phyloP scores from a whole-genome alignment of 192 early-diverging fungal species.

The Backusella psychrophila region DNA sequence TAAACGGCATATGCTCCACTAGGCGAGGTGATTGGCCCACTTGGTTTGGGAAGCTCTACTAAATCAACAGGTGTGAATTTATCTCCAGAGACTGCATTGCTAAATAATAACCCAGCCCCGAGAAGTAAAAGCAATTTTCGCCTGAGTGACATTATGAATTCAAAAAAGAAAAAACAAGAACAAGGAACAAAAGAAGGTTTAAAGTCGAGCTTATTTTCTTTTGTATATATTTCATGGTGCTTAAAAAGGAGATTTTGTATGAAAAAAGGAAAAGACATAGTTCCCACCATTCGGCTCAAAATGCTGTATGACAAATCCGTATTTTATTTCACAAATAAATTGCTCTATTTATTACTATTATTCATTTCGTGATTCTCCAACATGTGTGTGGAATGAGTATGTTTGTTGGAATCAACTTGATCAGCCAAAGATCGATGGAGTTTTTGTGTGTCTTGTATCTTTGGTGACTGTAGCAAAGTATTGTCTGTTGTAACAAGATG shows the following conservation, averaged over 20 bases:
- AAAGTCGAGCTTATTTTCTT: not conserved
- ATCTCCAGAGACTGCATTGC: not conserved
- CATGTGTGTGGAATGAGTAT: not conserved
- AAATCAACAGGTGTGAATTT: conserved; percentile 52
- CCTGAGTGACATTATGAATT: not conserved
- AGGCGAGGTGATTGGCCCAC: conserved; percentile 47
- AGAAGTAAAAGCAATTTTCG: not conserved
- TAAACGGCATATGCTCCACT: conserved; percentile 50
- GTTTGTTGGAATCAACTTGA: not conserved
- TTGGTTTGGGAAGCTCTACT: conserved; percentile 58
- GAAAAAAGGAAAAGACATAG: not conserved
- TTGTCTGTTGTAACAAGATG: not conserved
- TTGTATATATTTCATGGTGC: not conserved
- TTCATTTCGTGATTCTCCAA: not conserved
- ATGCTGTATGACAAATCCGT: not conserved
- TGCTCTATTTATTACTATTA: no score
- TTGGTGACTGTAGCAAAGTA: not conserved
- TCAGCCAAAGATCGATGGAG: not conserved
- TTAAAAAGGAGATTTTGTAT: not conserved
- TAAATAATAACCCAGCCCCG: not conserved
- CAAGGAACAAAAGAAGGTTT: not conserved
- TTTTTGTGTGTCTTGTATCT: not conserved
- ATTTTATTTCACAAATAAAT: no score
- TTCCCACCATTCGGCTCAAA: not conserved
- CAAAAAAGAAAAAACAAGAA: not conserved